A percentile compares a stretch with the other conserved stretches of the same genome.
phyloP scores from a whole-genome alignment of 139 green algal species.

The Choricystis sp. region DNA sequence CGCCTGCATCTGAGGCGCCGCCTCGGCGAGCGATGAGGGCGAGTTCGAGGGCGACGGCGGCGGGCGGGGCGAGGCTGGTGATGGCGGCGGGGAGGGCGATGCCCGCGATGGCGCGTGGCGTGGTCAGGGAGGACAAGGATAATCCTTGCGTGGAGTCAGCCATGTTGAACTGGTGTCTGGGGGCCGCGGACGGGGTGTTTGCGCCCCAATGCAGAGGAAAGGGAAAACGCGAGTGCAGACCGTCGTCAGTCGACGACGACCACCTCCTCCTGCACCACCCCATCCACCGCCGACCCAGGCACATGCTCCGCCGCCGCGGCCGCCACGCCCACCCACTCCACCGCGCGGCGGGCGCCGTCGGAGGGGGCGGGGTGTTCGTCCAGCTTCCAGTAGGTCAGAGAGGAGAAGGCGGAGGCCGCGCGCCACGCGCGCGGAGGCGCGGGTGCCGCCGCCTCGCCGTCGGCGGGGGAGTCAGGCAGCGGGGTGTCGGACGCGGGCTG shows the following conservation, averaged over 20 bases:
- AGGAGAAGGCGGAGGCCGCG: neutral
- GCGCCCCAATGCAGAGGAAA: too few species aligned
- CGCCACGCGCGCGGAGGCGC: neutral
- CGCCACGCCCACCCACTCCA: neutral
- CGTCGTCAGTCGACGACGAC: too few species aligned
- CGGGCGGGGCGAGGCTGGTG: neutral
- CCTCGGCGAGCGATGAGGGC: neutral
- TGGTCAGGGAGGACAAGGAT: too few species aligned
- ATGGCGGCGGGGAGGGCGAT: too few species aligned
- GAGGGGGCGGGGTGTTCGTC: neutral
- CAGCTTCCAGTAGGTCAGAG: neutral
- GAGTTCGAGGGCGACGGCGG: neutral
- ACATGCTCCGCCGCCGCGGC: neutral
- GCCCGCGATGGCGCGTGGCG: too few species aligned
- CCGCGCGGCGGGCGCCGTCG: neutral
- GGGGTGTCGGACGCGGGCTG: neutral
- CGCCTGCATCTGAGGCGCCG: neutral
- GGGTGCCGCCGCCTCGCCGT: neutral
- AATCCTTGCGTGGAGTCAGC: too few species aligned
- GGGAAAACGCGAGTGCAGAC: too few species aligned
- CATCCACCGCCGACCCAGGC: neutral
- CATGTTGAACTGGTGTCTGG: too few species aligned
- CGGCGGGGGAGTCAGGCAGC: too few species aligned
- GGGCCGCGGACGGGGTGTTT: too few species aligned
- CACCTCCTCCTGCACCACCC: neutral